Evolutionary conservation across 2,329 filamentous ascomycete genomes (phyloP).

Genomic region (Paramyrothecium roridum): DNA sequence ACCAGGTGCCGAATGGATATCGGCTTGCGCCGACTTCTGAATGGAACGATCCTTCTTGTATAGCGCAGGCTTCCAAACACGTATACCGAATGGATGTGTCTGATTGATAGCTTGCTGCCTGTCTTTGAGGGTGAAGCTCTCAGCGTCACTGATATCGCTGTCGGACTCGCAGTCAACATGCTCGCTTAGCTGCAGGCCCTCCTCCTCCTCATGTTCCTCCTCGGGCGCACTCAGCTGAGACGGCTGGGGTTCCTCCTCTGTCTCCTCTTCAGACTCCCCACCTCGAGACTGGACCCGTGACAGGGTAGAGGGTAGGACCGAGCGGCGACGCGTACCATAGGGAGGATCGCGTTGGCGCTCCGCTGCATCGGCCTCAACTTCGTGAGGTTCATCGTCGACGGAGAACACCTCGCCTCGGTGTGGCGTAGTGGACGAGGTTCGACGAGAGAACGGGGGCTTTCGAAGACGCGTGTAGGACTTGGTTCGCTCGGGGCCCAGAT

Average conservation of each 20-base stretch:
- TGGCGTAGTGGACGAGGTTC: slow-evolving; percentile 73
- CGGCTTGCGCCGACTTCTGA: slow-evolving; percentile 90
- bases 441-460: slow-evolving; percentile 71
- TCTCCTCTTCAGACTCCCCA: slow-evolving; percentile 17
- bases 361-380: slow-evolving; percentile 68
- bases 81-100: slow-evolving; percentile 97
- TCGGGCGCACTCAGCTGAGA: slow-evolving; percentile 21
- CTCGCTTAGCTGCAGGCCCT: slow-evolving; percentile 41
- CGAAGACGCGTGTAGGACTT: slow-evolving; percentile 50
- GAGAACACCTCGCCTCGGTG: slow-evolving; percentile 86
- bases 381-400: slow-evolving; percentile 80
- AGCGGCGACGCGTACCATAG: slow-evolving; percentile 29
- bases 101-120: slow-evolving; percentile 97
- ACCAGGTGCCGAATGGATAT: slow-evolving; percentile 93
- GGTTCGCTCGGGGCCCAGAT: slow-evolving; percentile 44
- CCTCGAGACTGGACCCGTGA: slow-evolving; percentile 39
- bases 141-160: slow-evolving; percentile 78
- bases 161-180: slow-evolving; percentile 63
- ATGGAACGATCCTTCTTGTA: slow-evolving; percentile 98
- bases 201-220: slow-evolving; percentile 24
- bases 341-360: slow-evolving; percentile 37
- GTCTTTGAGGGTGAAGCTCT: slow-evolving; percentile 97
- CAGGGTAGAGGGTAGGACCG: slow-evolving; percentile 27
- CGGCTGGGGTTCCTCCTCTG: slow-evolving; percentile 14
- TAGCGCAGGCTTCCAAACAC: slow-evolving; percentile 96